phyloP scores from a whole-genome alignment of 208 protist species.

The Trypanosoma cruzi region DNA sequence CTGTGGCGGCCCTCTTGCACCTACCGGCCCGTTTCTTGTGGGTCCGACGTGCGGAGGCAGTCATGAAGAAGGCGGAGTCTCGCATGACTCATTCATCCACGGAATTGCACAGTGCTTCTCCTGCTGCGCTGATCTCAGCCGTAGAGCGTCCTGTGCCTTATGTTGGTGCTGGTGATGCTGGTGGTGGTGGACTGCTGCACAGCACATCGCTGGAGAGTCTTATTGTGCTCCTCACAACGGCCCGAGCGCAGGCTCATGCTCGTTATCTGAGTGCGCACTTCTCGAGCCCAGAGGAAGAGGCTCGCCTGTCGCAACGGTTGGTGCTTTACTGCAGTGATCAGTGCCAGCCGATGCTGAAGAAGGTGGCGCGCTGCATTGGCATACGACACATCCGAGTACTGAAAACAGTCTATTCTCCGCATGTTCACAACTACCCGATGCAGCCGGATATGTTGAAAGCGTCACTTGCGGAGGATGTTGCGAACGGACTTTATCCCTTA shows the following conservation, averaged over 20 bases:
- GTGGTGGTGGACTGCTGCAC: slow-evolving; percentile 61
- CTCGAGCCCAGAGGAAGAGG: slow-evolving; percentile 24
- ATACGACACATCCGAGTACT: slow-evolving; percentile 58
- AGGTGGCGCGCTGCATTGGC: slow-evolving; percentile 56
- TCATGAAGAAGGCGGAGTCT: background rate
- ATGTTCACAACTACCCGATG: slow-evolving; percentile 44
- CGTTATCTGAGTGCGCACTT: slow-evolving; percentile 36
- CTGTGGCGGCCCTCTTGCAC: slow-evolving; percentile 29
- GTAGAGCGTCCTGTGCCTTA: background rate
- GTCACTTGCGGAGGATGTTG: slow-evolving; percentile 67
- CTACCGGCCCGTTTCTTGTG: slow-evolving; percentile 54
- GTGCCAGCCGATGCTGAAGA: slow-evolving; percentile 45
- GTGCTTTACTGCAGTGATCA: slow-evolving; percentile 79
- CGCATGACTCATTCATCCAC: background rate
- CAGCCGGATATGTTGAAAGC: slow-evolving; percentile 44
- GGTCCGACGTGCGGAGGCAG: background rate
- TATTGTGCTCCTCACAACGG: slow-evolving; percentile 51
- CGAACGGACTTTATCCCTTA: slow-evolving; percentile 54
- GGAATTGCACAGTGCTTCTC: background rate
- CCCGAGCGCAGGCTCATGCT: slow-evolving; percentile 47
- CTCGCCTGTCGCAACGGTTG: slow-evolving; percentile 28
- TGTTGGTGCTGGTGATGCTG: background rate
- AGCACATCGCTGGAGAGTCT: slow-evolving; percentile 49
- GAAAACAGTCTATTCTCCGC: slow-evolving; percentile 41
- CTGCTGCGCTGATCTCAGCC: background rate